Conservation (phyloP, 2,329 filamentous ascomycete species). For the Aspergillus carbonarius region DNA sequence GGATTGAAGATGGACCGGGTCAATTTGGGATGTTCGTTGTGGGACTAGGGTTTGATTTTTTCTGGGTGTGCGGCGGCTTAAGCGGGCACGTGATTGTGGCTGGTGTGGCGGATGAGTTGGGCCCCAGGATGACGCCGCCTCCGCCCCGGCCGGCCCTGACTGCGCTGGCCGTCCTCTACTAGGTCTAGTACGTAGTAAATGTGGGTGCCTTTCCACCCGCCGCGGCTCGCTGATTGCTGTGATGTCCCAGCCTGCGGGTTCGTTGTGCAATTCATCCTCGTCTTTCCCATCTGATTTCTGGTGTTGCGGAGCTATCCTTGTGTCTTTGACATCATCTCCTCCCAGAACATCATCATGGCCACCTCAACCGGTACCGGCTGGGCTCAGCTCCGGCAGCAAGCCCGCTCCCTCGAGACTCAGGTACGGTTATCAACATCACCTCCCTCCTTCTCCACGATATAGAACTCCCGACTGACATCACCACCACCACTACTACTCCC, state of each 20-base stretch:
- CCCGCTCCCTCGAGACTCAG: constrained; percentile 83
- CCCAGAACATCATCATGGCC: constrained; percentile 46
- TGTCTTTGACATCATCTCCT: not conserved
- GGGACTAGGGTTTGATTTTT: constrained; percentile 48
- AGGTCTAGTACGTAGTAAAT: too few species aligned
- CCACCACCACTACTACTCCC: too few species aligned
- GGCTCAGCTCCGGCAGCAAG: constrained; percentile 92
- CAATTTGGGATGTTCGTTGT: constrained; percentile 43
- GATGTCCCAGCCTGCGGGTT: too few species aligned
- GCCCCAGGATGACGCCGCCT: constrained; percentile 7
- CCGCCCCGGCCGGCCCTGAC: not conserved
- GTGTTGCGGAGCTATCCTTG: too few species aligned
- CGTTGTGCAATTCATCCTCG: not conserved
- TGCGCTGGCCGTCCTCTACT: not conserved
- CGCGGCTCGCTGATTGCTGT: not conserved
- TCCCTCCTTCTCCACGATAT: not conserved
- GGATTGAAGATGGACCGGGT: constrained; percentile 43
- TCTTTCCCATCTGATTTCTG: too few species aligned
- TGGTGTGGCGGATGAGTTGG: constrained; percentile 8
- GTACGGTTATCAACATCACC: constrained; percentile 52
- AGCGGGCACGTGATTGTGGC: constrained; percentile 33
- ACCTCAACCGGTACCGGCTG: constrained; percentile 67
- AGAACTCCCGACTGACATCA: not conserved
- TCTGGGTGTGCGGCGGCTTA: constrained; percentile 30
- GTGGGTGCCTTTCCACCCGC: too few species aligned